Percentiles rank a stretch among this genome's conserved stretches.
Conservation (phyloP, 2,329 filamentous ascomycete species). For the Corinectria fuckeliana region DNA sequence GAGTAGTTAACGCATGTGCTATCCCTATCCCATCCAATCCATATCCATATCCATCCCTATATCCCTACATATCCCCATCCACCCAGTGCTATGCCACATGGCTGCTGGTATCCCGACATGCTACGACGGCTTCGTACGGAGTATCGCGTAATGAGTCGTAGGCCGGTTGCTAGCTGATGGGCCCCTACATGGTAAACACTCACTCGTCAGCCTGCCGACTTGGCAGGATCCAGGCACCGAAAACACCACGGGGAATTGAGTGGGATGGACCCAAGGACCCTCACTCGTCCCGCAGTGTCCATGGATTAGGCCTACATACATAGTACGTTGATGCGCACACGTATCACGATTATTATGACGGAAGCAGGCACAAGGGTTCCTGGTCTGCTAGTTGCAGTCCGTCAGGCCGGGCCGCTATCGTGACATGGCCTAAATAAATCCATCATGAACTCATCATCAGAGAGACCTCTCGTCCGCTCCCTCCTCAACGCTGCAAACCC, state of each 20-base stretch:
- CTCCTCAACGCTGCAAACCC: slow-evolving; percentile 9
- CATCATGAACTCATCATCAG: neutral
- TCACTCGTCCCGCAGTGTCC: neutral
- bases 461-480: neutral
- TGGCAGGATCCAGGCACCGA: slow-evolving; percentile 2
- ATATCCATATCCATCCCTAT: slow-evolving; percentile 18
- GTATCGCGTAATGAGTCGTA: no score
- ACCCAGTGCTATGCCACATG: slow-evolving; percentile 25
- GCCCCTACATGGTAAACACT: no score
- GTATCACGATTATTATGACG: slow-evolving; percentile 15
- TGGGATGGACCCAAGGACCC: slow-evolving; percentile 3
- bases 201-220: neutral
- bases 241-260: no score
- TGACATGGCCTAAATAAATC: slow-evolving; percentile 1
- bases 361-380: slow-evolving; percentile 11
- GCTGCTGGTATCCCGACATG: neutral
- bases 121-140: slow-evolving; percentile 8
- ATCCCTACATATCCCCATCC: slow-evolving; percentile 33
- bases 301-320: neutral
- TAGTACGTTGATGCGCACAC: no score
- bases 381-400: neutral
- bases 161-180: slow-evolving; percentile 3
- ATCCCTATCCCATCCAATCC: slow-evolving; percentile 17
- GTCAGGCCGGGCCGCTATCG: neutral
- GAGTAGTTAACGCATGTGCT: neutral